These are phyloP conservation scores for Colletotrichum sp. DNA, from an alignment of 2,329 filamentous ascomycete species.

Conservation along the genomic window DNA sequence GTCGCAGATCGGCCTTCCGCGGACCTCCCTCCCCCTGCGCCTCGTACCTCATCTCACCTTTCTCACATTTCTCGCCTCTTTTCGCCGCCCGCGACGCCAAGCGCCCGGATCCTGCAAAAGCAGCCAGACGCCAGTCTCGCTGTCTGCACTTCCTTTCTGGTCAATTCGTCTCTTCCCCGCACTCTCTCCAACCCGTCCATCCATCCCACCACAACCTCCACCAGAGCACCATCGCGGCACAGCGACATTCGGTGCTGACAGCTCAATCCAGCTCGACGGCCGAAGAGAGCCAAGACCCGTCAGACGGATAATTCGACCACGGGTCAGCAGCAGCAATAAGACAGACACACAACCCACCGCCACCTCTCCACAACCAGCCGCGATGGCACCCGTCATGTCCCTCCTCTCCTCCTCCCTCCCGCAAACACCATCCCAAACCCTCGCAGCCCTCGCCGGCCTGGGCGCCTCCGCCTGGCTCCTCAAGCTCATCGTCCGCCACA, in stretches of 20 bases:
- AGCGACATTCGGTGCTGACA: not conserved
- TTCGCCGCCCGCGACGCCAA: not conserved
- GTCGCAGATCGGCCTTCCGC: conserved; percentile 17
- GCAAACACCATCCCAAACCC: conserved; percentile 8
- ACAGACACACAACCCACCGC: not conserved
- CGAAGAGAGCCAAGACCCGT: not conserved
- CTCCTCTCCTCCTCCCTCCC: conserved; percentile 5
- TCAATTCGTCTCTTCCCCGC: not conserved
- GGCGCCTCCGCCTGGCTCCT: conserved; percentile 17
- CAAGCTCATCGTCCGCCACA: conserved; percentile 16
- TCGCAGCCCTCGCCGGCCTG: conserved; percentile 10
- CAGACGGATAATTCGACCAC: not conserved
- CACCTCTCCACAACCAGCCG: not conserved
- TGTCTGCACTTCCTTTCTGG: not conserved
- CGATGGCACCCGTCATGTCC: not conserved
- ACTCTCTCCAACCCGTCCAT: not conserved
- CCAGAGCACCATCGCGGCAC: not conserved
- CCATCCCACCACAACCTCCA: not conserved
- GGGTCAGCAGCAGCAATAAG: not conserved
- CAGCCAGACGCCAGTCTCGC: not conserved
- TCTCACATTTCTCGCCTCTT: not conserved
- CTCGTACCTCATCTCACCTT: not conserved
- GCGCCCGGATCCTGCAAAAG: not conserved
- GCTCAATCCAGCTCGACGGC: not conserved
- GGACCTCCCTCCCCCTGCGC: not conserved